Base-by-base conservation (phyloP, 768 basidiomycete species). In the Cyclocybe aegerita region DNA sequence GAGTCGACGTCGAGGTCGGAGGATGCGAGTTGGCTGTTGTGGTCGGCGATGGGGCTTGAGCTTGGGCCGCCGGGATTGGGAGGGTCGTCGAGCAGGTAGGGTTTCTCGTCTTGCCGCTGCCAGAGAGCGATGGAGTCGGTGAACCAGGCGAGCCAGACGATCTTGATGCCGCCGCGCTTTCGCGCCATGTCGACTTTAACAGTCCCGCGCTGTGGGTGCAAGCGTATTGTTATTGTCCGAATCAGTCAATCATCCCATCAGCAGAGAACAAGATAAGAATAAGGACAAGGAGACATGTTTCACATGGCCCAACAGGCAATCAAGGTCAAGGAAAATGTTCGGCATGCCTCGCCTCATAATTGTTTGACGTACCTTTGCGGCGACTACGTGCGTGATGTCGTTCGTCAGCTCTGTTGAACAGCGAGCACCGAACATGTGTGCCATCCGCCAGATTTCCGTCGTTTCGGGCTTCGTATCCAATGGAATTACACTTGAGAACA, bases 401-500 rank as follows among this genome's bases (percentile, higher is more conserved):
- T 65, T 67, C 4, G 75, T 77, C 36, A 97, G 64, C 55, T 92
- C 85, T 11, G 79, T 85, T 41, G 84, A 79, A 66, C 88, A 91
- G 41, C 74, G 75, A 2, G 96, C 96, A 7, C 96, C 96, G 59
- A 97, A 98, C 70, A 89, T 86, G 42, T 80, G 77, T 9, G 96
- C 93, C 65, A 87, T 77, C 57, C 81, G 77, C 93, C 93, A 96
- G 43, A 93, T 82, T 60, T 93, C 92, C 44, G 81, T 90, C 42
- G 76, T 75, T 65, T 93, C 86, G 34, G 92, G 88, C 49, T 71
- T 75, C 3, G 83, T 85, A 60, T 93, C 88, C n/a, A 95, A 79
- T 4, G 96, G 94, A 49, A 98, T 94, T 36, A 99, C 84, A 49
- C 94, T 92, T 1, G 96, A 98, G 69, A 99, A 98, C 33, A 96